Percentiles rank a stretch among this genome's conserved stretches.
phyloP scores from a whole-genome alignment of 148 eudicot genomes.

The Suaeda aralocaspica region DNA sequence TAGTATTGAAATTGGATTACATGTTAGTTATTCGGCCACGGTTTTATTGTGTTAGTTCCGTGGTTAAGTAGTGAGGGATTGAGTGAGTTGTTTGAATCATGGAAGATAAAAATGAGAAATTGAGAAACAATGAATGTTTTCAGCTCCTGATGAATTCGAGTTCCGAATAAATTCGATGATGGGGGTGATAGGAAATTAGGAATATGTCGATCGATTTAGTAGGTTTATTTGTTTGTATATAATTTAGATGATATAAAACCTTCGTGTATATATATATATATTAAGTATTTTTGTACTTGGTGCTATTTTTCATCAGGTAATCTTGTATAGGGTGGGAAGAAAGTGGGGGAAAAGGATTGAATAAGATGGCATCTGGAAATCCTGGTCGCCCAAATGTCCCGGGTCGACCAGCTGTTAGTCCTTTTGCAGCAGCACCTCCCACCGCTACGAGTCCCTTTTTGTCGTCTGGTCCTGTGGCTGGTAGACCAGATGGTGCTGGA shows the following conservation, averaged over 20 bases:
- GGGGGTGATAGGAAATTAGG: neutral
- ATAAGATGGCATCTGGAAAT: slow-evolving; percentile 72
- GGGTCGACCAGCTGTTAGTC: slow-evolving; percentile 50
- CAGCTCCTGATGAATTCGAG: neutral
- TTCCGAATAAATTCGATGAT: too few species aligned
- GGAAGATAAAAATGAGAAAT: too few species aligned
- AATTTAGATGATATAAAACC: neutral
- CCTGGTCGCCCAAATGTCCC: slow-evolving; percentile 52
- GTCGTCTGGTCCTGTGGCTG: slow-evolving; percentile 59
- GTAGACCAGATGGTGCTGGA: slow-evolving; percentile 54
- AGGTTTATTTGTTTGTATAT: neutral
- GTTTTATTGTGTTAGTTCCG: too few species aligned
- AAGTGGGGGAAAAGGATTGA: slow-evolving; percentile 10
- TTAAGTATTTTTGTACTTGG: neutral
- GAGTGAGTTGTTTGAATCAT: neutral
- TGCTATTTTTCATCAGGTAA: slow-evolving; percentile 19
- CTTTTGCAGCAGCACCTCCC: slow-evolving; percentile 60
- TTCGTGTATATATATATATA: neutral
- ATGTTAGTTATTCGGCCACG: too few species aligned
- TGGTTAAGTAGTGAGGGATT: neutral
- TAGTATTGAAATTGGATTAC: too few species aligned
- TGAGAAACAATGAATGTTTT: neutral
- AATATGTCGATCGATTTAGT: neutral
- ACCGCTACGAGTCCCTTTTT: slow-evolving; percentile 56
- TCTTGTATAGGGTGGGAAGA: slow-evolving; percentile 21